Conservation (phyloP, 176 grass and related monocot genomes). For the Rhynchospora pubera region DNA sequence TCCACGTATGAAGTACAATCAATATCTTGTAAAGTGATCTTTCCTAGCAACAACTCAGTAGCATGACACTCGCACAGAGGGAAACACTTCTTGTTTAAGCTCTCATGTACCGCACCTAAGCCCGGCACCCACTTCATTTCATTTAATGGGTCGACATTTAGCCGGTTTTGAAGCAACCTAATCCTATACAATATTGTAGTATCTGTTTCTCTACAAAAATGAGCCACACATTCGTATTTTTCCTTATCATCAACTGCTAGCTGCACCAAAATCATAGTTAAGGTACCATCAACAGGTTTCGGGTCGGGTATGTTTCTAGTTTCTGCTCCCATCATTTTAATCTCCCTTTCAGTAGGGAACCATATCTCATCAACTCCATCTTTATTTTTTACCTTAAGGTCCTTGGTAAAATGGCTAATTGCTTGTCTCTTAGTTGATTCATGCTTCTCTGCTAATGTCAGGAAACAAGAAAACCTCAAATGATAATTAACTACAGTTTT, state of each 20-base stretch:
- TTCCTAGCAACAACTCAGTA: conserved; percentile 68
- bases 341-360: conserved; percentile 82
- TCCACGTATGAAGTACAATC: conserved; percentile 71
- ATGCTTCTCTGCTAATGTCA: conserved; percentile 89
- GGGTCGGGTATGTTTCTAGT: conserved; percentile 58
- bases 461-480: conserved; percentile 93
- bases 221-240: conserved; percentile 40
- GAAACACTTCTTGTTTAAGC: conserved; percentile 87
- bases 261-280: conserved; percentile 72
- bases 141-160: conserved; percentile 79
- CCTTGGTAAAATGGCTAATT: conserved; percentile 85
- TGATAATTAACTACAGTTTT: conserved; percentile 83
- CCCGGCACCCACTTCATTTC: conserved; percentile 75
- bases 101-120: conserved; percentile 72
- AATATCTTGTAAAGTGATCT: conserved; percentile 79
- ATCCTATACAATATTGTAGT: conserved; percentile 54
- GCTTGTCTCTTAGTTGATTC: conserved; percentile 74
- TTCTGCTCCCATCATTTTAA: conserved; percentile 76
- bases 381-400: conserved; percentile 61
- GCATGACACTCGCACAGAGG: conserved; percentile 68
- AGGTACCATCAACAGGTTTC: conserved; percentile 64
- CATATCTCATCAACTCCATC: conserved; percentile 37
- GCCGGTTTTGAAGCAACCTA: conserved; percentile 78
- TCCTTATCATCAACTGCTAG: conserved; percentile 44
- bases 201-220: conserved; percentile 62